These are phyloP conservation scores for Pyricularia grisea DNA, from an alignment of 2,329 filamentous ascomycete species.

Conservation along the genomic window DNA sequence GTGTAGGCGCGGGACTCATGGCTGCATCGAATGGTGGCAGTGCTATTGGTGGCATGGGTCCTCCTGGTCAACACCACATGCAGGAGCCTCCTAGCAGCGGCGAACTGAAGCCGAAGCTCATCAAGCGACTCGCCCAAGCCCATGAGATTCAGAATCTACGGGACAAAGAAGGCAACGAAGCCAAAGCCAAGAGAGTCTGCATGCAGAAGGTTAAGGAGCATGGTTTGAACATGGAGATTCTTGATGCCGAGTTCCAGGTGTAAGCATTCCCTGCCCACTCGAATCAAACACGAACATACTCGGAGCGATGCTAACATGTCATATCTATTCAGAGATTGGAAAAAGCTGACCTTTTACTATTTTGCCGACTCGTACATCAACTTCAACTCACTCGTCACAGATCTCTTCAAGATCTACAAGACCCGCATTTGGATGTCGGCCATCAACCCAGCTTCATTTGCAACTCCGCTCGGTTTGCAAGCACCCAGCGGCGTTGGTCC, in stretches of 20 bases:
- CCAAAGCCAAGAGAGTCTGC: conserved; percentile 92
- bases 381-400: conserved; percentile 94
- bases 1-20: conserved; percentile 51
- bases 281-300: neutral
- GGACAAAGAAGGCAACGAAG: conserved; percentile 95
- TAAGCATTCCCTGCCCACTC: conserved; percentile 39
- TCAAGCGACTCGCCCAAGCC: conserved; percentile 85
- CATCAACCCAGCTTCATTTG: conserved; percentile 94
- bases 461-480: conserved; percentile 63
- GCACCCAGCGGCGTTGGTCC: conserved; percentile 58
- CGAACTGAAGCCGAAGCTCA: conserved; percentile 90
- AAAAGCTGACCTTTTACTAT: conserved; percentile 98
- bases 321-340: conserved; percentile 69
- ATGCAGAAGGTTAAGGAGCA: conserved; percentile 96
- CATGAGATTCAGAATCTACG: conserved; percentile 84
- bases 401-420: conserved; percentile 99
- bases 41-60: conserved; percentile 70
- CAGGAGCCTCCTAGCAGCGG: conserved; percentile 56
- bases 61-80: conserved; percentile 61
- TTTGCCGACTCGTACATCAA: conserved; percentile 98
- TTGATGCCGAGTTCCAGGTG: conserved; percentile 98
- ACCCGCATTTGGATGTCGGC: conserved; percentile 99
- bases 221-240: conserved; percentile 87
- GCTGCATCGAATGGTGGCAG: conserved; percentile 56
- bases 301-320: conserved; percentile 12